Evolutionary conservation across 2,329 filamentous ascomycete species (phyloP), one percentile per base, ranked within the genome.

Genomic region (Lomentospora prolificans): DNA sequence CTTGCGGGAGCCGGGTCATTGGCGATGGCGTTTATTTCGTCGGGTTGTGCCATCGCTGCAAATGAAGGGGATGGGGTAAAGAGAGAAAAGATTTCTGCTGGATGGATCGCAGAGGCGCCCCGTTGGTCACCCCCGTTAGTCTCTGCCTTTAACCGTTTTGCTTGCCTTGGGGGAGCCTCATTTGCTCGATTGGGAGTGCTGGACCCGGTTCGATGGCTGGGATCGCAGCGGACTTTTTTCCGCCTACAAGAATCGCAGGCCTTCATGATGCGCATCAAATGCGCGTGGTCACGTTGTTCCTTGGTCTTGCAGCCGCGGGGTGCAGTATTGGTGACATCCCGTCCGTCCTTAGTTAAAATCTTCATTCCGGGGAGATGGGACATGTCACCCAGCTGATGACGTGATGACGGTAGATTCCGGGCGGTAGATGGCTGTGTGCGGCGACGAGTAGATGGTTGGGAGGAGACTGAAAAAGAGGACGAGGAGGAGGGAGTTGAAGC

Each of bases 251-350:
- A 71, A 46, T 83, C 78, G 65, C 82, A 86, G n/a, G 82, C 82
- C 70, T 84, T 84, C 65, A 85, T 80, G 64, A 82, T 81, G 58
- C 82, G 74, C 79, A 86, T 85, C 50, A 85, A 69, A 61, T 84
- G 81, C 4, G 82, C 82, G 63, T 85, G 82, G 55, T 85, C 81
- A 31, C 82, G 76, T 71, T 85, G 82, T 71, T 85, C 82, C 73
- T 82, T 83, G 54, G 82, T 83, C 71, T 85, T 85, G 66, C 77
- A 81, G 31, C 81, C 81, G 39, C 82, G 75, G 14, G 80, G 81
- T 12, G 80, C 79, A 56, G 77, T 75, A 66, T 82, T 80, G 48
- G 82, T 86, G 56, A 86, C 77, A 64, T 86, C 82, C 44, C 71
- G 69, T 51, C 82, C 82, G 60, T 83, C 81, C 65, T 75, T 79